These are phyloP conservation scores for Byssochlamys sp. DNA, from an alignment of 2,329 filamentous ascomycete genomes.

Conservation along the genomic window DNA sequence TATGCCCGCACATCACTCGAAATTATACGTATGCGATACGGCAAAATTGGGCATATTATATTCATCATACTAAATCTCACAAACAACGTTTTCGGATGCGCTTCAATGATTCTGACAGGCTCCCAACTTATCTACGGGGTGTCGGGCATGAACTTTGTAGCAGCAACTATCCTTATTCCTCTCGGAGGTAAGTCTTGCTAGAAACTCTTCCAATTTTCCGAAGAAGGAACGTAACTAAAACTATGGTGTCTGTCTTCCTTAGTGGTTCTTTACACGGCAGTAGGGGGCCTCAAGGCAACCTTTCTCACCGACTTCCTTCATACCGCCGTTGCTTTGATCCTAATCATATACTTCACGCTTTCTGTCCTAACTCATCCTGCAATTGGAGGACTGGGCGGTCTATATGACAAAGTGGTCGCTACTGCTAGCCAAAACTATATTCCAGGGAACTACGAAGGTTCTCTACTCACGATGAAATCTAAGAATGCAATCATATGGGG, in stretches of 20 bases:
- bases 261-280: slow-evolving; percentile 41
- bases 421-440: slow-evolving; percentile 35
- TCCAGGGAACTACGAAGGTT: slow-evolving; percentile 39
- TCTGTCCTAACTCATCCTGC: slow-evolving; percentile 34
- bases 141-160: slow-evolving; percentile 41
- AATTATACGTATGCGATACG: slow-evolving; percentile 42
- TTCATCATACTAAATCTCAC: slow-evolving; percentile 3
- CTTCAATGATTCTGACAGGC: slow-evolving; percentile 39
- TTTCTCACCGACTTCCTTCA: slow-evolving; percentile 43
- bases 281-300: slow-evolving; percentile 42
- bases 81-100: slow-evolving; percentile 23
- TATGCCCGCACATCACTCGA: slow-evolving; percentile 45
- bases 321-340: slow-evolving; percentile 39
- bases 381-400: slow-evolving; percentile 33
- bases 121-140: slow-evolving; percentile 39
- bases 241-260: neutral
- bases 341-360: slow-evolving; percentile 42
- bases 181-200: slow-evolving; percentile 29
- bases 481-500: slow-evolving; percentile 36
- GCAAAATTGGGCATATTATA: slow-evolving; percentile 26
- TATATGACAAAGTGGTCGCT: slow-evolving; percentile 41
- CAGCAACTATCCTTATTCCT: slow-evolving; percentile 38
- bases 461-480: slow-evolving; percentile 42
- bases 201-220: neutral
- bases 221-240: too few relatives aligned